Evolutionary conservation across 1,139 yeast genomes (phyloP).

Genomic region (Geotrichum aggregatum): DNA sequence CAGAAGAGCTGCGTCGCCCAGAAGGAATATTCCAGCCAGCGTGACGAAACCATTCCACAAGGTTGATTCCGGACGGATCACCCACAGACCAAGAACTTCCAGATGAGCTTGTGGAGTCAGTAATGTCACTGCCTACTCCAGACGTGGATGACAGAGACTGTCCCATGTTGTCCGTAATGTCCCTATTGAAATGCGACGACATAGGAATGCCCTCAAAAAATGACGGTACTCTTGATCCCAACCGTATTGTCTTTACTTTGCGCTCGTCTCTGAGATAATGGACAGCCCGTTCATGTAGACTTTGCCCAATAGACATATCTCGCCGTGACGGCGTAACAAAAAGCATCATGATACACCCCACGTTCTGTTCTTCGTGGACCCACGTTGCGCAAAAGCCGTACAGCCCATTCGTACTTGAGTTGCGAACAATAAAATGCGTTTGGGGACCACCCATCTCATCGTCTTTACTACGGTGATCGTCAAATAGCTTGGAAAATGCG

Average conservation of each 20-base stretch:
- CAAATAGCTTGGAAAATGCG: conserved; percentile 2
- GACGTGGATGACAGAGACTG: conserved; percentile 5
- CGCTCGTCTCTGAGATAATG: conserved; percentile 49
- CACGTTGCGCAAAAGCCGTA: conserved; percentile 60
- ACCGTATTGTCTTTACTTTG: conserved; percentile 43
- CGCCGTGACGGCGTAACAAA: conserved; percentile 57
- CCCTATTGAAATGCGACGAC: neutral
- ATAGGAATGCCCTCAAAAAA: conserved; percentile 43
- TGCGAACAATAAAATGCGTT: conserved; percentile 56
- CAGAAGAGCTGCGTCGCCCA: neutral
- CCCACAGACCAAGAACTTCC: neutral
- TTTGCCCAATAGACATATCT: conserved; percentile 56
- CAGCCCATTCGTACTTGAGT: conserved; percentile 53
- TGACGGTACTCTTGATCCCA: conserved; percentile 56
- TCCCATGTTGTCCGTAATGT: neutral
- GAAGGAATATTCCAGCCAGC: conserved; percentile 33
- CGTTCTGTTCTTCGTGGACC: conserved; percentile 41
- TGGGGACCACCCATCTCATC: conserved; percentile 21
- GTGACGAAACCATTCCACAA: conserved; percentile 33
- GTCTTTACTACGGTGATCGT: neutral
- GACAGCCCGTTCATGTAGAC: conserved; percentile 54
- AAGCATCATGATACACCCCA: conserved; percentile 49
- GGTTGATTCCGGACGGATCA: neutral
- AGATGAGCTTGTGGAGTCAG: neutral
- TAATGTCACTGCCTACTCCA: neutral